Evolutionary conservation across 176 grass and related monocot species (phyloP), one percentile per base, ranked within the genome.

Genomic region (Tillandsia fasciculata): DNA sequence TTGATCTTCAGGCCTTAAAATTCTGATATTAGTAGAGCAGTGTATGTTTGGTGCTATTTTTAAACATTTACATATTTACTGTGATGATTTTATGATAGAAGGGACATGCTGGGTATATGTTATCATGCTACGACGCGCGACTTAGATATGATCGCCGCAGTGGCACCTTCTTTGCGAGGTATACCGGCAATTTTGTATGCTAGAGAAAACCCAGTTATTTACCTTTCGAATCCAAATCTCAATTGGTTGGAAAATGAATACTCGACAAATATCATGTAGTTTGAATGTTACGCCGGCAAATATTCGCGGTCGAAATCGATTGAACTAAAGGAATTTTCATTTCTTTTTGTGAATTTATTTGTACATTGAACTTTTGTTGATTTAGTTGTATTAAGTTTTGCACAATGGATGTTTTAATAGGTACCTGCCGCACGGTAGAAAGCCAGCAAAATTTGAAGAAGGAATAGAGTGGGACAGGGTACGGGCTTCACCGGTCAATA

Each of bases 161-260:
- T 2, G 64, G 91, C 78, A 91, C 85, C 70, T 96, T 96, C 78
- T 88, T 79, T n/a, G 91, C 91, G 11, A 91, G 91, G 91, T 96
- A 85, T 69, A 0, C 17, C 2, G 5, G 10, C 56, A 50, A 8
- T 17, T 27, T 22, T 48, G n/a, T 11, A 48, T 48, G 13, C 27
- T 14, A 48, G 26, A 12, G 27, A 10, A 13, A 33, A 14, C 27
- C 4, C 63, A 0, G 7, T 26, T 24, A 57, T 57, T 15, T 57
- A 12, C 53, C 2, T 57, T 57, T 57, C n/a, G 10, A 57, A 17
- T 17, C 53, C 8, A 9, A 57, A 17, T 15, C 53, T 17, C n/a
- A 17, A 17, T 57, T 57, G 53, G 5, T 17, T 57, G 4, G 13
- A 57, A 56, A 56, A 18, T 9, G 56, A 15, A 61, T 9, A 23